Evolutionary conservation across 768 basidiomycete genomes (phyloP).

Genomic region (Tulasnella sp.): DNA sequence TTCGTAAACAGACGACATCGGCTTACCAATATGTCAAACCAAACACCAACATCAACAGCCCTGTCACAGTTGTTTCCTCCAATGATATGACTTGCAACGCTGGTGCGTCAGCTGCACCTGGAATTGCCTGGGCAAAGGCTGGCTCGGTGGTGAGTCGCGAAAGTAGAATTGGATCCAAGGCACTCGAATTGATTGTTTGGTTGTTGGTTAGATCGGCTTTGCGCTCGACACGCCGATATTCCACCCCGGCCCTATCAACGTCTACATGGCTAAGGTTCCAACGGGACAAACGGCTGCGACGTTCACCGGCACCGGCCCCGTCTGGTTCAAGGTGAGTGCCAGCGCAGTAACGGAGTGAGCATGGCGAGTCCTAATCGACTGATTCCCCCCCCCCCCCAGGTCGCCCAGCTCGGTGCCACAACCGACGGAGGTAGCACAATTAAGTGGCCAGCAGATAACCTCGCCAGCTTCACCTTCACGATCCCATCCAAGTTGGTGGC

Average conservation of each 20-base stretch:
- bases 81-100: constrained; percentile 17
- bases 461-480: not conserved
- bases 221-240: constrained; percentile 27
- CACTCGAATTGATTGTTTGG: not conserved
- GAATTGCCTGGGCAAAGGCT: constrained; percentile 8
- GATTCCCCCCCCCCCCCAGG: not conserved
- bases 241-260: constrained; percentile 21
- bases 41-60: constrained; percentile 20
- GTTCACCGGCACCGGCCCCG: constrained; percentile 3
- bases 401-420: not conserved
- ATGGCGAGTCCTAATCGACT: not conserved
- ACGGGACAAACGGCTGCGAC: constrained; percentile 20
- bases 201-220: constrained; percentile 34
- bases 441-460: constrained; percentile 4
- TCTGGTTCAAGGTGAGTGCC: constrained; percentile 20
- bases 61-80: constrained; percentile 11
- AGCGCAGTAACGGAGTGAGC: too few species aligned
- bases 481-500: not conserved
- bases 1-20: not conserved
- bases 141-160: not conserved
- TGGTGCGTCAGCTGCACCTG: not conserved
- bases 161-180: not conserved
- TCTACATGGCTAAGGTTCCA: constrained; percentile 22
- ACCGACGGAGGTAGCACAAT: constrained; percentile 14
- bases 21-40: constrained; percentile 18